A percentile compares a stretch with the other conserved stretches of the same genome.
Conservation (phyloP, 2,329 filamentous ascomycete genomes). For the Xylariaceae sp. region DNA sequence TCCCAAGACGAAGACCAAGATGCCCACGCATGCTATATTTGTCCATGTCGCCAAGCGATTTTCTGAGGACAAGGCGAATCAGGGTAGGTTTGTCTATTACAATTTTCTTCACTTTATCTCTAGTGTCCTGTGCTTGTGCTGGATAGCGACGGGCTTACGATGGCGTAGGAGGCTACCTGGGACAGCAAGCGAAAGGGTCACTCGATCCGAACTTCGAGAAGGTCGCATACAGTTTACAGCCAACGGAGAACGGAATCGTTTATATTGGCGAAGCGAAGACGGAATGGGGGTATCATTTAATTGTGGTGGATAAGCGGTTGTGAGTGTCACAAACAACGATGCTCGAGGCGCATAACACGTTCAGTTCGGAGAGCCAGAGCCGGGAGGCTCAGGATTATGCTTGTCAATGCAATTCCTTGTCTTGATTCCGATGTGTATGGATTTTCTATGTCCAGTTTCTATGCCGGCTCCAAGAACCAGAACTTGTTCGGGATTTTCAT, state of each 20-base stretch:
- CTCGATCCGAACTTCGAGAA: constrained; percentile 66
- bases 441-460: constrained; percentile 28
- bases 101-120: background rate
- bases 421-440: constrained; percentile 37
- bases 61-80: constrained; percentile 71
- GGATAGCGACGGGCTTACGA: constrained; percentile 2
- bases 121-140: background rate
- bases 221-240: constrained; percentile 58
- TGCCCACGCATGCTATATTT: constrained; percentile 47
- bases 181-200: constrained; percentile 66
- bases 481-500: constrained; percentile 30
- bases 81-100: constrained; percentile 40
- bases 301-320: constrained; percentile 65
- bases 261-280: constrained; percentile 65
- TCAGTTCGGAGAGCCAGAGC: background rate
- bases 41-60: constrained; percentile 68
- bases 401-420: constrained; percentile 31
- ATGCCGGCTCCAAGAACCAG: constrained; percentile 44
- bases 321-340: constrained; percentile 25
- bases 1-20: constrained; percentile 41
- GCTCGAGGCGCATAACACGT: background rate
- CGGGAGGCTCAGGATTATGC: background rate
- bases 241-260: constrained; percentile 47
- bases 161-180: constrained; percentile 58
- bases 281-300: constrained; percentile 70